Conservation (phyloP, 2,329 filamentous ascomycete species). For the Microcera coccophila region DNA sequence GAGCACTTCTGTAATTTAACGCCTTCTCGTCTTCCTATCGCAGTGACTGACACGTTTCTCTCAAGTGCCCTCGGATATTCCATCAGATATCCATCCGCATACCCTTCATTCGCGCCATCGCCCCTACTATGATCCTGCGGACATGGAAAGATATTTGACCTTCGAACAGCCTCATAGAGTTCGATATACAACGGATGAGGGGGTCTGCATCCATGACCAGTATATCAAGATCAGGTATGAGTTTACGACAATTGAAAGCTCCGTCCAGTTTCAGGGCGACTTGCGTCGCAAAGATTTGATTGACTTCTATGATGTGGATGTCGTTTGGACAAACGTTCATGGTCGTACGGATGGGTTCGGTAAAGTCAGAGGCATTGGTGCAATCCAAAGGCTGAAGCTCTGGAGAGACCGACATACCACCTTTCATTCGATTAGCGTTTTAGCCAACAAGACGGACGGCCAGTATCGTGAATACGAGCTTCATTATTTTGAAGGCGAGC, state of each 20-base stretch:
- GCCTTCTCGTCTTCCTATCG: conserved; percentile 3
- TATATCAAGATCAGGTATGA: conserved; percentile 48
- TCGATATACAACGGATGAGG: conserved; percentile 45
- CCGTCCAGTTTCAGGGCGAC: conserved; percentile 48
- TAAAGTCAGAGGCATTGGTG: conserved; percentile 47
- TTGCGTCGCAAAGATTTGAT: conserved; percentile 45
- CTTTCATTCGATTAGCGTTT: conserved; percentile 45
- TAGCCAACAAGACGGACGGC: conserved; percentile 45
- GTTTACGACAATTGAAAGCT: conserved; percentile 46
- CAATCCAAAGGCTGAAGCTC: conserved; percentile 50
- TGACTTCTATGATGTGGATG: conserved; percentile 51
- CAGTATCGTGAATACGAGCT: conserved; percentile 48
- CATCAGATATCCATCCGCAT: conserved; percentile 45
- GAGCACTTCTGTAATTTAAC: conserved; percentile 46
- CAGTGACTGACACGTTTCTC: conserved; percentile 9
- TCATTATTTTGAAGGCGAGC: conserved; percentile 45
- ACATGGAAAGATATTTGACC: conserved; percentile 47
- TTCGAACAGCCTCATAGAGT: conserved; percentile 48
- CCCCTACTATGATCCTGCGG: conserved; percentile 46
- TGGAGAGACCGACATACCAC: conserved; percentile 48
- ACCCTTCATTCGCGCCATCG: conserved; percentile 50
- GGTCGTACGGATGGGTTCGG: conserved; percentile 48
- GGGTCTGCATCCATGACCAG: conserved; percentile 46
- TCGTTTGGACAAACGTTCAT: conserved; percentile 50
- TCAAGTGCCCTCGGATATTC: conserved; percentile 43